These are phyloP conservation scores for Remersonia thermophila DNA, from an alignment of 2,329 filamentous ascomycete species.

Conservation along the genomic window DNA sequence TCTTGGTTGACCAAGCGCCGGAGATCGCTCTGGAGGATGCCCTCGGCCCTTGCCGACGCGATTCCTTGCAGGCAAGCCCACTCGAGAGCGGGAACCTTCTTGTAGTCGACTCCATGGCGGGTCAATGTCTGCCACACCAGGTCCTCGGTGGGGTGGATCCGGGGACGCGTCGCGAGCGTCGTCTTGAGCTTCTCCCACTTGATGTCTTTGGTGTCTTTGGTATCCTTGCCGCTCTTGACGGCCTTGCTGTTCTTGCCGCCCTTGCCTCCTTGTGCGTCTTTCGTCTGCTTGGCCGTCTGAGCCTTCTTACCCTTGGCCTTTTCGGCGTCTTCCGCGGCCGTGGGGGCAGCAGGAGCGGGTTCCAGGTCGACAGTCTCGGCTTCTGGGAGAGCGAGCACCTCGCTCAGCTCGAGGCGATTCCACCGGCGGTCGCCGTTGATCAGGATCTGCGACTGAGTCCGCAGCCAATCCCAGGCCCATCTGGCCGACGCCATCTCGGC, in stretches of 20 bases:
- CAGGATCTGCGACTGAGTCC: slow-evolving; percentile 28
- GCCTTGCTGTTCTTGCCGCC: too few species aligned
- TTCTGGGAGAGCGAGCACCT: slow-evolving; percentile 27
- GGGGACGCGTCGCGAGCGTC: slow-evolving; percentile 18
- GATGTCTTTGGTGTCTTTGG: too few species aligned
- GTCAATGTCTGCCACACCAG: slow-evolving; percentile 48
- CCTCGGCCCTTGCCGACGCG: slow-evolving; percentile 38
- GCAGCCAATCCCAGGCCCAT: slow-evolving; percentile 31
- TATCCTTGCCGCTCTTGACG: too few species aligned
- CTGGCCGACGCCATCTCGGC: slow-evolving; percentile 25
- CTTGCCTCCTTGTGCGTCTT: too few species aligned
- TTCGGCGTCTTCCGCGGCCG: background rate
- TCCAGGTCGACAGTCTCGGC: slow-evolving; percentile 7
- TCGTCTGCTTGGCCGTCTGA: background rate
- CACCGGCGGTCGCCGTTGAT: slow-evolving; percentile 25
- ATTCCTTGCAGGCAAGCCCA: slow-evolving; percentile 48
- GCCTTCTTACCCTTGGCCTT: slow-evolving; percentile 7
- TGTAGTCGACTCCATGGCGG: slow-evolving; percentile 46
- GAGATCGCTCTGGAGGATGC: slow-evolving; percentile 50
- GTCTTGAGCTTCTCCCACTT: slow-evolving; percentile 5
- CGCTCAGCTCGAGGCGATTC: slow-evolving; percentile 28
- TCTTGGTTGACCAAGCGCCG: slow-evolving; percentile 47
- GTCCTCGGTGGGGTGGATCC: slow-evolving; percentile 39
- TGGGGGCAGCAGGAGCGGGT: background rate
- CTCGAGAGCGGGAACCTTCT: slow-evolving; percentile 44